These are phyloP conservation scores for Fraxinus ornus DNA, from an alignment of 305 asterid species.

Conservation along the genomic window DNA sequence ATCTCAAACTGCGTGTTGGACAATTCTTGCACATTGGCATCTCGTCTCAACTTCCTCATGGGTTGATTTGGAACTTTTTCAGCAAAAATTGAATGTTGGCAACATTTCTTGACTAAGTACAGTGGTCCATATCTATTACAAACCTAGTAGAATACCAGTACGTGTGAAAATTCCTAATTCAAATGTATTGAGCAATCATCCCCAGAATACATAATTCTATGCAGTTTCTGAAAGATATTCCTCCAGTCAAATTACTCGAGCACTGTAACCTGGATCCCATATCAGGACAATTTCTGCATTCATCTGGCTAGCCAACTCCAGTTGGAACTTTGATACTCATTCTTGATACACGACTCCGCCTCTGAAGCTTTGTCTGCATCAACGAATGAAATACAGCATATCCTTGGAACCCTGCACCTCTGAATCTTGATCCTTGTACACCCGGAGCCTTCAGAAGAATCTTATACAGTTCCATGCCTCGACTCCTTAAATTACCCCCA, in stretches of 20 bases:
- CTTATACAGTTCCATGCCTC: conserved; percentile 76
- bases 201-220: not conserved
- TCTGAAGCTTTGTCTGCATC: conserved; percentile 62
- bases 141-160: no score
- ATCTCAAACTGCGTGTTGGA: no score
- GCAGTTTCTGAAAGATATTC: not conserved
- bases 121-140: no score
- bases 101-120: not conserved
- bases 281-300: conserved; percentile 50
- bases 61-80: no score
- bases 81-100: not conserved
- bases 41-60: no score
- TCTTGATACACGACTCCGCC: conserved; percentile 49
- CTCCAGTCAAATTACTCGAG: conserved; percentile 45
- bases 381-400: conserved; percentile 80
- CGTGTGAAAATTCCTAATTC: not conserved
- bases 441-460: conserved; percentile 81
- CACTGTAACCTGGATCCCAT: conserved; percentile 63
- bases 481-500: conserved; percentile 48
- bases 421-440: conserved; percentile 78
- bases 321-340: conserved; percentile 64
- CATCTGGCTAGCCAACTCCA: conserved; percentile 55
- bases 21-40: no score
- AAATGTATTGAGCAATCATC: not conserved
- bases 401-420: conserved; percentile 94